A percentile compares a stretch with the other conserved stretches of the same genome.
phyloP scores from a whole-genome alignment of 768 basidiomycete species.

The Imleria badia region DNA sequence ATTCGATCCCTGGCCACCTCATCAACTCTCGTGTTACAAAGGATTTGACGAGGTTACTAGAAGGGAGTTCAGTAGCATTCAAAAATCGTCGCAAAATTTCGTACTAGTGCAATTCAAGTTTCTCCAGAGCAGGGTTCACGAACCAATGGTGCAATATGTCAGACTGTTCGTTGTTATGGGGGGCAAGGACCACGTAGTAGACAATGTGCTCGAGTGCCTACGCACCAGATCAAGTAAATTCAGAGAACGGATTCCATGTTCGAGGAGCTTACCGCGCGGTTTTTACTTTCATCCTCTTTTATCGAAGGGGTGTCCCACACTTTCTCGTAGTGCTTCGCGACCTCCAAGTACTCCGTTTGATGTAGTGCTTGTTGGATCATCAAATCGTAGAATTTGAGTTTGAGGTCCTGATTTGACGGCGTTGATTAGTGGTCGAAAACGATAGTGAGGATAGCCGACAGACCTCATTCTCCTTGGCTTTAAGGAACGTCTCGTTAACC shows the following conservation, averaged over 20 bases:
- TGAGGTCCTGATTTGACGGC: slow-evolving; percentile 68
- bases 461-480: slow-evolving; percentile 86
- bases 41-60: slow-evolving; percentile 89
- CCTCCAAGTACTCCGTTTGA: slow-evolving; percentile 83
- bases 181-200: slow-evolving; percentile 90
- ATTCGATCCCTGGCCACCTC: slow-evolving; percentile 94
- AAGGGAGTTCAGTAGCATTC: slow-evolving; percentile 10
- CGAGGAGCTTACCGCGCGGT: slow-evolving; percentile 52
- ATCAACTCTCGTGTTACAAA: slow-evolving; percentile 92
- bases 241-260: neutral
- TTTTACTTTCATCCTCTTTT: slow-evolving; percentile 78
- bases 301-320: slow-evolving; percentile 97
- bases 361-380: slow-evolving; percentile 95
- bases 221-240: slow-evolving; percentile 3
- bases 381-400: slow-evolving; percentile 92
- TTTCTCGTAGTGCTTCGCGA: slow-evolving; percentile 92
- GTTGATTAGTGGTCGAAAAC: neutral
- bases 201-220: slow-evolving; percentile 94
- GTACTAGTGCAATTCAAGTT: slow-evolving; percentile 85
- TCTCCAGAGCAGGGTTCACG: slow-evolving; percentile 72
- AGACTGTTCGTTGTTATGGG: slow-evolving; percentile 95
- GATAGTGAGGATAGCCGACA: slow-evolving; percentile 12
- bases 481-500: slow-evolving; percentile 91
- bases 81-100: slow-evolving; percentile 13
- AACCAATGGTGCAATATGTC: slow-evolving; percentile 93